Percentiles rank a stretch among this genome's conserved stretches.
phyloP scores from a whole-genome alignment of 2,329 filamentous ascomycete species.

The Penicillium sp. region DNA sequence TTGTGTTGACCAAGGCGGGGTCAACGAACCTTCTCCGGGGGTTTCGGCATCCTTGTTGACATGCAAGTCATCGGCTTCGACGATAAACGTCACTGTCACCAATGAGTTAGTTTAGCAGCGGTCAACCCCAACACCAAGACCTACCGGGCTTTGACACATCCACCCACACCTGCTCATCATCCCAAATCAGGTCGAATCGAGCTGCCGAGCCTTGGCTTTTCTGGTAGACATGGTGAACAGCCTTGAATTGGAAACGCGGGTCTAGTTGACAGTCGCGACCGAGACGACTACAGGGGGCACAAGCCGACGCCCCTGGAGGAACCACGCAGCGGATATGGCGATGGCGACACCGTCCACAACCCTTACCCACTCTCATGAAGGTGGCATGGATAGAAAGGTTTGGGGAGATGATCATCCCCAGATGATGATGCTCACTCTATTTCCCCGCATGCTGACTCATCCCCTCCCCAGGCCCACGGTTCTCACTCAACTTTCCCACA shows the following conservation, averaged over 20 bases:
- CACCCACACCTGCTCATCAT: constrained; percentile 34
- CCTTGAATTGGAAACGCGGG: constrained; percentile 35
- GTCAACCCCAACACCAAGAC: not conserved
- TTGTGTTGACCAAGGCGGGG: not conserved
- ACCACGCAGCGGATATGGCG: constrained; percentile 38
- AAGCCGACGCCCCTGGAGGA: constrained; percentile 27
- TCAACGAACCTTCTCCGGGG: not conserved
- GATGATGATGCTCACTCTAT: not conserved
- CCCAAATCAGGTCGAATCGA: constrained; percentile 33
- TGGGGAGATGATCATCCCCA: not conserved
- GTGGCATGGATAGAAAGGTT: not conserved
- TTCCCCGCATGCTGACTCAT: not conserved
- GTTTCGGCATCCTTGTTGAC: not conserved
- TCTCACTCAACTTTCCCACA: not conserved
- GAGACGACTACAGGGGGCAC: constrained; percentile 30
- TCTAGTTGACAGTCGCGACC: constrained; percentile 32
- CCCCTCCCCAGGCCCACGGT: not conserved
- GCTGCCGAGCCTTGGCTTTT: constrained; percentile 27
- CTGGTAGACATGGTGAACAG: constrained; percentile 36
- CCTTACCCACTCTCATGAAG: constrained; percentile 34
- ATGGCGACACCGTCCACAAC: constrained; percentile 37
- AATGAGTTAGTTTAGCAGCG: not conserved
- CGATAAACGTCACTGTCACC: constrained; percentile 28
- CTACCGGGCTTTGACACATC: constrained; percentile 29
- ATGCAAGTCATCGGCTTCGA: constrained; percentile 21